Percentiles rank a stretch among this genome's conserved stretches.
phyloP scores from a whole-genome alignment of 1,139 yeast genomes.

The Debaryomycetaceae sp. region DNA sequence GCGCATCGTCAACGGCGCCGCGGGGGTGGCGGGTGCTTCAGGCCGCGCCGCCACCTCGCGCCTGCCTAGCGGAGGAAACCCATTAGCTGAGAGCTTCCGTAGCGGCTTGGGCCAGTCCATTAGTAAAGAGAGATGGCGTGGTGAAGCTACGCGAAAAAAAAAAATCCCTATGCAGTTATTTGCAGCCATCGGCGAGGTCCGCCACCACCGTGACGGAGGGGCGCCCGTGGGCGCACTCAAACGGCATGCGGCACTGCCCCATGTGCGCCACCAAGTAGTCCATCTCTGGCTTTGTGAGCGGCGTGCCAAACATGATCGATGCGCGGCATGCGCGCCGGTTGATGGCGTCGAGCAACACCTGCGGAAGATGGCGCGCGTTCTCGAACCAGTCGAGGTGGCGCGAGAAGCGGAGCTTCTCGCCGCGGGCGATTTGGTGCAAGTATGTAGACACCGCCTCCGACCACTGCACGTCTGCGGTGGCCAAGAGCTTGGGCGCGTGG shows the following conservation, averaged over 20 bases:
- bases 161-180: not conserved
- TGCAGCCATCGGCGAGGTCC: slow-evolving; percentile 12
- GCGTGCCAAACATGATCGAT: slow-evolving; percentile 72
- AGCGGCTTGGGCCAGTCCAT: too few relatives aligned
- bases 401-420: slow-evolving; percentile 1
- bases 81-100: too few relatives aligned
- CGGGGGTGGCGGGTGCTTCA: not conserved
- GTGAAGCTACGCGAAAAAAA: not conserved
- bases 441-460: slow-evolving; percentile 1
- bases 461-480: not conserved
- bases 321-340: slow-evolving; percentile 68
- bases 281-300: slow-evolving; percentile 42
- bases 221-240: slow-evolving; percentile 85
- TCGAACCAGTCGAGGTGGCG: slow-evolving; percentile 2
- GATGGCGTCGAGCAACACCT: slow-evolving; percentile 42
- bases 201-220: slow-evolving; percentile 66
- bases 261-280: slow-evolving; percentile 35
- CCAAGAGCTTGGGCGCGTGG: slow-evolving; percentile 36
- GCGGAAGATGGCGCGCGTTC: slow-evolving; percentile 36
- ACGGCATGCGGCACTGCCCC: slow-evolving; percentile 53
- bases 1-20: too few relatives aligned
- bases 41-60: not conserved
- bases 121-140: too few relatives aligned
- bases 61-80: too few relatives aligned
- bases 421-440: slow-evolving; percentile 1